Percentiles rank a stretch among this genome's conserved stretches.
Conservation (phyloP, 352 stramenopile genomes). For the Globisporangium solare region DNA sequence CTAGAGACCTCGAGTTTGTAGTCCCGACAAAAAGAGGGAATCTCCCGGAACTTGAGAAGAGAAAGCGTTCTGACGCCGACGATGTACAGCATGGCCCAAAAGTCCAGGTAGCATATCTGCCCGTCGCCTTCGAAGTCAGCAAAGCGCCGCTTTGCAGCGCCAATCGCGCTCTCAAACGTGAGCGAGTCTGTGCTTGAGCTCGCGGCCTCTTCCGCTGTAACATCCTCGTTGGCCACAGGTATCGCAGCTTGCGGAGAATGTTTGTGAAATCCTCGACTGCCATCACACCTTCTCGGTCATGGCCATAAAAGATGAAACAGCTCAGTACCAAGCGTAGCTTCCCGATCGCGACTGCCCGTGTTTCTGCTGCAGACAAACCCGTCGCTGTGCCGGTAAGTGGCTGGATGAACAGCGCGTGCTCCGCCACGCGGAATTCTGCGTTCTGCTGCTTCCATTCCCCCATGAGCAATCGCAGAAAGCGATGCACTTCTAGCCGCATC, state of each 20-base stretch:
- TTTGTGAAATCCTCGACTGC: constrained; percentile 42
- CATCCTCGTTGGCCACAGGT: constrained; percentile 50
- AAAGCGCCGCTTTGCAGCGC: constrained; percentile 42
- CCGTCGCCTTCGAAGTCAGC: constrained; percentile 50
- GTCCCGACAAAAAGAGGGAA: constrained; percentile 66
- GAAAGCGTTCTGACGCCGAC: constrained; percentile 45
- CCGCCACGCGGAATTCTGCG: constrained; percentile 38
- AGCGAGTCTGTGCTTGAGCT: constrained; percentile 24
- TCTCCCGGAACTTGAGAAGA: constrained; percentile 60
- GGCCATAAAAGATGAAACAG: constrained; percentile 72
- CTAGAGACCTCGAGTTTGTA: constrained; percentile 73
- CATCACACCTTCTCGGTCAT: constrained; percentile 49
- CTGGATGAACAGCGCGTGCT: constrained; percentile 44
- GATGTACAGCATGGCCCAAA: constrained; percentile 83
- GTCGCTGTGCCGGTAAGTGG: constrained; percentile 11
- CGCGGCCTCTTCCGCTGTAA: constrained; percentile 32
- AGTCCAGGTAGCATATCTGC: constrained; percentile 73
- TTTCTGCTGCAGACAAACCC: not conserved
- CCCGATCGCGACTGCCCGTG: constrained; percentile 23
- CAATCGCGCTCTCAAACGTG: constrained; percentile 51
- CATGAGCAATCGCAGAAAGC: constrained; percentile 56
- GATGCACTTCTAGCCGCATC: constrained; percentile 62
- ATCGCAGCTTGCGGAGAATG: constrained; percentile 49
- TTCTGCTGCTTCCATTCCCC: constrained; percentile 73
- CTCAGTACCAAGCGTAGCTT: constrained; percentile 62